These are phyloP conservation scores for Pelargonium australe DNA, from an alignment of 441 rosid species.

Conservation along the genomic window DNA sequence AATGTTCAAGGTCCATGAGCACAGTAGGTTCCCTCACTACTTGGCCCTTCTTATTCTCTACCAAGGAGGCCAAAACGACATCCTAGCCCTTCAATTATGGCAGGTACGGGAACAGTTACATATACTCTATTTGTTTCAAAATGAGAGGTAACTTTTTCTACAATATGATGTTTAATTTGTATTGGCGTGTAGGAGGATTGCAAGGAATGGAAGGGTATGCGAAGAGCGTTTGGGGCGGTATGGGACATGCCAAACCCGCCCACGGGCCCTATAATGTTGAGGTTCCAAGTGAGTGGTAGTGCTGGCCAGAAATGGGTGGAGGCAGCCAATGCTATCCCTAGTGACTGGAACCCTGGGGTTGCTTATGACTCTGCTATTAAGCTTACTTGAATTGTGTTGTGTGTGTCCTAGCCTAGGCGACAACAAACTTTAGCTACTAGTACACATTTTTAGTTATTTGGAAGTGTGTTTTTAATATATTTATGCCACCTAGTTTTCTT, in stretches of 20 bases:
- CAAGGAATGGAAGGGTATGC: constrained; percentile 10
- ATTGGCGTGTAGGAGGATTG: background rate
- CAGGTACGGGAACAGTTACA: constrained; percentile 29
- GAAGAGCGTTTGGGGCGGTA: constrained; percentile 10
- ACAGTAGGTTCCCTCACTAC: constrained; percentile 54
- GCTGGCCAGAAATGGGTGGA: background rate
- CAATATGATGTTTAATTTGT: no score
- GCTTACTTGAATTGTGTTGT: background rate
- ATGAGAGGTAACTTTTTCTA: no score
- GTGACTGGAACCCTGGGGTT: constrained; percentile 10
- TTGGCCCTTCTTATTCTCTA: constrained; percentile 38
- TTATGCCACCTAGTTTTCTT: no score
- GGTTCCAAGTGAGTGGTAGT: constrained; percentile 8
- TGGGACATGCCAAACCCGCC: constrained; percentile 12
- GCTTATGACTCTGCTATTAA: constrained; percentile 8
- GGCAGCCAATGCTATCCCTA: background rate
- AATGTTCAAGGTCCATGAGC: constrained; percentile 53
- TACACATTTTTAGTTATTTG: no score
- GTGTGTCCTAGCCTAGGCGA: no score
- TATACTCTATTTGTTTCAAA: no score
- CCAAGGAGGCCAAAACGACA: constrained; percentile 44
- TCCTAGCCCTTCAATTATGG: constrained; percentile 51
- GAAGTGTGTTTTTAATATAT: no score
- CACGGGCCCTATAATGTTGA: background rate
- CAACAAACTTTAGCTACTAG: no score